Evolutionary conservation across 495 filamentous ascomycete genomes (phyloP).

Genomic region (Parachaetomium inaequale): DNA sequence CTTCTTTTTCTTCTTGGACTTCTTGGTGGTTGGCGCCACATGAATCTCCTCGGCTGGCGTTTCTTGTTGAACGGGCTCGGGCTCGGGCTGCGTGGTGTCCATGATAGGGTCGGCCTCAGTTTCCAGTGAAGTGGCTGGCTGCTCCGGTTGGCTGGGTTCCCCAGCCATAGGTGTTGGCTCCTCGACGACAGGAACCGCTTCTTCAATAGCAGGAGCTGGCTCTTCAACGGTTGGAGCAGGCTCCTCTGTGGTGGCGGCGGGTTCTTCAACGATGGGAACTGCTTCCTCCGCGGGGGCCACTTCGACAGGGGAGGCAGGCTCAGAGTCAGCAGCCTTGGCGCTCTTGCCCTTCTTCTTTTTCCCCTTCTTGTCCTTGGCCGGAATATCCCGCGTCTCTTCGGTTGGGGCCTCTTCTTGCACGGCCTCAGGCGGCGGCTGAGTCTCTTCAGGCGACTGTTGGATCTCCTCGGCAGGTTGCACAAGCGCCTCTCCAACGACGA

Average conservation of each 20-base stretch:
- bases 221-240: constrained; percentile 22
- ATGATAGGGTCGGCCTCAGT: not conserved
- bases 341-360: constrained; percentile 30
- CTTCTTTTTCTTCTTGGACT: constrained; percentile 23
- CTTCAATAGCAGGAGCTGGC: constrained; percentile 6
- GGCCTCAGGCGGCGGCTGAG: not conserved
- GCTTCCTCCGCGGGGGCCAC: constrained; percentile 29
- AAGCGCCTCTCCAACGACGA: not conserved
- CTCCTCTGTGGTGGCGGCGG: constrained; percentile 19
- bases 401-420: not conserved
- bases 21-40: not conserved
- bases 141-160: not conserved
- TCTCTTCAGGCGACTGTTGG: not conserved
- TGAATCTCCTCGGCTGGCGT: not conserved
- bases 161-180: not conserved
- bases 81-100: not conserved
- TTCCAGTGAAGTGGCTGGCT: not conserved
- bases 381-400: not conserved
- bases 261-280: not conserved
- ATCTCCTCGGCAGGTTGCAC: not conserved
- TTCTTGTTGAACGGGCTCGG: not conserved
- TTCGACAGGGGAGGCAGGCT: constrained; percentile 23
- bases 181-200: not conserved
- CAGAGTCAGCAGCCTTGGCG: constrained; percentile 22
- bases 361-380: constrained; percentile 16